Evolutionary conservation across 306 rosid genomes (phyloP).

Genomic region (Dalbergia cochinchinensis): DNA sequence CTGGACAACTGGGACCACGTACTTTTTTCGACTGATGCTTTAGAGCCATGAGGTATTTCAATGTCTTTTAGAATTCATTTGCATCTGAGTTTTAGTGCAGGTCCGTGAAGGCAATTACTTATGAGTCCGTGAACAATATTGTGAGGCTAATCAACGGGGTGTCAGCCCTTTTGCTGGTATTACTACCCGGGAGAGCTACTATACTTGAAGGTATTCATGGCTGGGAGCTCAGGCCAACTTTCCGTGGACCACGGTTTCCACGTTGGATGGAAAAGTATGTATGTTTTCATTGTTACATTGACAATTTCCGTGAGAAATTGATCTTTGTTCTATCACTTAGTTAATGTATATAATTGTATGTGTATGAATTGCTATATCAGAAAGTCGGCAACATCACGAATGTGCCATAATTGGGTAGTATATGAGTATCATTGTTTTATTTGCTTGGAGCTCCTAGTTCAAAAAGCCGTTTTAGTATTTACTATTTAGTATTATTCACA

Average conservation of each 20-base stretch:
- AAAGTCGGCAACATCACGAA: not conserved
- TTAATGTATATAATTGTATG: not conserved
- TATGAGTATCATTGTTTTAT: not conserved
- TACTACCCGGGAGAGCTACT: constrained; percentile 80
- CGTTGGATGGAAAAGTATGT: constrained; percentile 99
- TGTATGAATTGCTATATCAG: constrained; percentile 12
- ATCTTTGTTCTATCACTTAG: not conserved
- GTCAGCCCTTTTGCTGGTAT: constrained; percentile 79
- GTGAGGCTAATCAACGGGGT: constrained; percentile 90
- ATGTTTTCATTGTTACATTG: constrained; percentile 46
- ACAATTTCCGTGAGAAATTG: constrained; percentile 23
- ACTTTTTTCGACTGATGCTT: constrained; percentile 17
- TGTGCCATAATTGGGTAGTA: not conserved
- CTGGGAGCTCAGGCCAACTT: constrained; percentile 94
- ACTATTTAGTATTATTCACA: constrained; percentile 15
- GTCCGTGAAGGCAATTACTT: constrained; percentile 89
- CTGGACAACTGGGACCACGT: not conserved
- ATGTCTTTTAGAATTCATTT: constrained; percentile 30
- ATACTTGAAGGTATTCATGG: constrained; percentile 97
- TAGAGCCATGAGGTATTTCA: constrained; percentile 6
- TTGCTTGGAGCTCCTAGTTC: constrained; percentile 5
- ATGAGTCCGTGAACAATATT: constrained; percentile 75
- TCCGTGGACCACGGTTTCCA: constrained; percentile 93
- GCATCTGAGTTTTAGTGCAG: constrained; percentile 58
- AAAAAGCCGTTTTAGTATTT: not conserved